These are phyloP conservation scores for Phytophthora ramorum DNA, from an alignment of 352 stramenopile species.

Conservation along the genomic window DNA sequence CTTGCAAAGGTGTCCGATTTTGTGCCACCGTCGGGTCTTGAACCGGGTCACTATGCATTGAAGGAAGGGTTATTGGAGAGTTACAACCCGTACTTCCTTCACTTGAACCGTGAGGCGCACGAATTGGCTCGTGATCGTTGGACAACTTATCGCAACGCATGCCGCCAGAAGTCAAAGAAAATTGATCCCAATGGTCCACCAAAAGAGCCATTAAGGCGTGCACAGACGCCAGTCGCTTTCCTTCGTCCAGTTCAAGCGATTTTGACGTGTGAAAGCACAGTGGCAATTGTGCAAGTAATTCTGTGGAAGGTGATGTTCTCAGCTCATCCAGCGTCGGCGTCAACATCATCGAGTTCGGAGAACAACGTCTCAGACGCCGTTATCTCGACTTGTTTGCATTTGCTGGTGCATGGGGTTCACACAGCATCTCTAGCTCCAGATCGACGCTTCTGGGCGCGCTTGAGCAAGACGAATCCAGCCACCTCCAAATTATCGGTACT, in stretches of 20 bases:
- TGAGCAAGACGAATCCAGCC: constrained; percentile 44
- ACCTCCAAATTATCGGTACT: constrained; percentile 59
- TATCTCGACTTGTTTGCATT: constrained; percentile 82
- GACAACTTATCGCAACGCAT: constrained; percentile 73
- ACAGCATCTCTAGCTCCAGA: constrained; percentile 43
- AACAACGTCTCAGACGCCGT: constrained; percentile 80
- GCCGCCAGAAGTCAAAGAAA: constrained; percentile 42
- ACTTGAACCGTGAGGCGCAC: constrained; percentile 85
- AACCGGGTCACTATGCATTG: constrained; percentile 83
- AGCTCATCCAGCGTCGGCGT: constrained; percentile 5
- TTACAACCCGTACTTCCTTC: constrained; percentile 90
- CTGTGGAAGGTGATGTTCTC: constrained; percentile 65
- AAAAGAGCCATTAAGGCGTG: constrained; percentile 53
- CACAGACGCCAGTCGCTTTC: constrained; percentile 50
- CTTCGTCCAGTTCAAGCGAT: constrained; percentile 64
- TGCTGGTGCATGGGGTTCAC: constrained; percentile 84
- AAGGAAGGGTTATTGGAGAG: constrained; percentile 74
- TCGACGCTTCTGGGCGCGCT: constrained; percentile 54
- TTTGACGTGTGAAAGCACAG: constrained; percentile 72
- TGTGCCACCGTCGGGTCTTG: constrained; percentile 71
- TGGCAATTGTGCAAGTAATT: constrained; percentile 70
- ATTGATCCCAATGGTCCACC: constrained; percentile 17
- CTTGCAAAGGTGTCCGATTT: constrained; percentile 77
- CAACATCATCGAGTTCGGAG: constrained; percentile 16
- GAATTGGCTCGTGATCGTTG: constrained; percentile 85